These are phyloP conservation scores for Aureobasidium mangrovei DNA, from an alignment of 2,329 filamentous ascomycete genomes.

Conservation along the genomic window DNA sequence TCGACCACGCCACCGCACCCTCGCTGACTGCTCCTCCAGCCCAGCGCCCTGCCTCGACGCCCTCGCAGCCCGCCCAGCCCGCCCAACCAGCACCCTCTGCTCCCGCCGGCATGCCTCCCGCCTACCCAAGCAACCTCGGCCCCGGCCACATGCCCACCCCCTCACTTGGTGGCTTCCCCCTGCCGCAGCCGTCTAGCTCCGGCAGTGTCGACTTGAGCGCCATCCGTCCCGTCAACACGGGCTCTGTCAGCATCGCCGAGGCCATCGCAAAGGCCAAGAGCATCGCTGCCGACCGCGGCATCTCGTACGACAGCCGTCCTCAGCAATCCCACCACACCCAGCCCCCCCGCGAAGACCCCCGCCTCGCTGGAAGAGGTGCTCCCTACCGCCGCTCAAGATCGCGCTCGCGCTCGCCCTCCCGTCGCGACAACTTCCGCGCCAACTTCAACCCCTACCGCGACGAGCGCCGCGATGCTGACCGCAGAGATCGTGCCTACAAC, in stretches of 20 bases:
- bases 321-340: constrained; percentile 20
- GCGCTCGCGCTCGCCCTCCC: constrained; percentile 63
- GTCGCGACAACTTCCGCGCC: constrained; percentile 63
- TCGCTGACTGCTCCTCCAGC: constrained; percentile 27
- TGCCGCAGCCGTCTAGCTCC: constrained; percentile 62
- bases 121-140: constrained; percentile 33
- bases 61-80: constrained; percentile 33
- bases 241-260: constrained; percentile 74
- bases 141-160: constrained; percentile 28
- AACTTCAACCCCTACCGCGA: constrained; percentile 77
- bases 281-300: constrained; percentile 70
- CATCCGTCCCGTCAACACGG: constrained; percentile 70
- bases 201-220: constrained; percentile 72
- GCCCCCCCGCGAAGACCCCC: constrained; percentile 33
- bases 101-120: constrained; percentile 31
- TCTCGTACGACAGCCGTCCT: constrained; percentile 34
- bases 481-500: constrained; percentile 46
- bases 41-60: constrained; percentile 40
- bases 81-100: constrained; percentile 29
- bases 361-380: constrained; percentile 43
- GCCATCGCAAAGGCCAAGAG: constrained; percentile 77
- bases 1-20: not conserved
- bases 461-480: constrained; percentile 64
- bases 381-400: constrained; percentile 52
- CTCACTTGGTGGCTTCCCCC: constrained; percentile 35